These are phyloP conservation scores for Carex littledalei DNA, from an alignment of 176 grass and related monocot genomes.

Conservation along the genomic window DNA sequence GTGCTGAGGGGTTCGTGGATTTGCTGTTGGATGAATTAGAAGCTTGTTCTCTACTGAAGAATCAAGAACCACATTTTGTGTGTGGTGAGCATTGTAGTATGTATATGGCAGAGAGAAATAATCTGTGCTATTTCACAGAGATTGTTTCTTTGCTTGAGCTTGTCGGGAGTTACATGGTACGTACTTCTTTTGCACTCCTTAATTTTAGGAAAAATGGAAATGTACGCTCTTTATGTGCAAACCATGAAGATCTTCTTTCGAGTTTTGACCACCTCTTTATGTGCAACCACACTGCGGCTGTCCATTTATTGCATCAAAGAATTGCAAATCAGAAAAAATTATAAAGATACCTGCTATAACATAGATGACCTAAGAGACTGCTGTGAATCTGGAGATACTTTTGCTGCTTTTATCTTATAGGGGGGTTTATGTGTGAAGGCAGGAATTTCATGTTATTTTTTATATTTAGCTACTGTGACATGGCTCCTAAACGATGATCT, in stretches of 20 bases:
- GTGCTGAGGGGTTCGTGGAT: slow-evolving; percentile 43
- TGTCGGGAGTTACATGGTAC: slow-evolving; percentile 89
- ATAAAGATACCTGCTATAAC: not conserved
- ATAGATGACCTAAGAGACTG: not conserved
- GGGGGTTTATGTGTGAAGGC: not conserved
- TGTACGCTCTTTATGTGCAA: not conserved
- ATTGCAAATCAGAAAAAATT: not conserved
- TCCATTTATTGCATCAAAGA: not conserved
- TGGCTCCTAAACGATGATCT: slow-evolving; percentile 13
- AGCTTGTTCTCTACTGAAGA: slow-evolving; percentile 38
- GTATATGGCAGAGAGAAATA: slow-evolving; percentile 36
- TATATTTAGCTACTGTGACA: not conserved
- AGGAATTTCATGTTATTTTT: not conserved
- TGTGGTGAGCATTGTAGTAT: slow-evolving; percentile 54
- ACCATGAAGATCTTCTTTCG: not conserved
- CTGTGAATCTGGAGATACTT: slow-evolving; percentile 3
- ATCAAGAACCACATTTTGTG: slow-evolving; percentile 25
- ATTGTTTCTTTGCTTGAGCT: slow-evolving; percentile 83
- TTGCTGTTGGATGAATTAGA: slow-evolving; percentile 57
- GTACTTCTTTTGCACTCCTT: slow-evolving; percentile 15
- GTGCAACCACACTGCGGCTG: not conserved
- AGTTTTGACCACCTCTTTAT: not conserved
- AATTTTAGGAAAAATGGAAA: not conserved
- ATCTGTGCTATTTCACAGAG: slow-evolving; percentile 57
- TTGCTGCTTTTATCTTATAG: not conserved